Base-by-base conservation (phyloP, 768 basidiomycete species). In the Lentinula raphanica region DNA sequence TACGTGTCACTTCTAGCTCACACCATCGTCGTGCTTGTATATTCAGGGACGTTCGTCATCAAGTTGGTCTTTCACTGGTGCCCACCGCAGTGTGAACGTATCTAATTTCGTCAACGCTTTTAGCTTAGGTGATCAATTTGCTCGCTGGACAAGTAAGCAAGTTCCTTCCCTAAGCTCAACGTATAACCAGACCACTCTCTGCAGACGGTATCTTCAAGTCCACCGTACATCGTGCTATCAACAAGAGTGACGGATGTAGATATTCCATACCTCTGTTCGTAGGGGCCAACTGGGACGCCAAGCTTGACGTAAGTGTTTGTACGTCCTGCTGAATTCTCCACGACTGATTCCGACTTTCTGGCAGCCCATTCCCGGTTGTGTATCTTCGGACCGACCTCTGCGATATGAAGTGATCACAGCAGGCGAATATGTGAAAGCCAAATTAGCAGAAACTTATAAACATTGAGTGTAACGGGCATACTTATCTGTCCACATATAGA, bases 241-340 rank as follows among this genome's bases (percentile, higher is more conserved):
- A 94, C 63, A 77, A 84, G 42, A 84, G 83, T 23, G 88, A 90
- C 3, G 72, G 77, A 28, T 73, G 76, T 19, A 80, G 94, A 25
- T 94, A 90, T 69, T 92, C 91, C 0, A 90, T 94, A 21, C 93
- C 94, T 0, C 74, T 94, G 27, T 96, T 97, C 74, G 94, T 94
- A 62, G 93, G 94, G 2, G 88, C 86, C 12, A 91, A 95, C 67
- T 93, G 94, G 66, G 82, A 94, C 61, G 90, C 94, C 4, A 75
- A 73, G 55, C 76, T 96, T 1, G 86, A 91, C 80, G 91, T 91
- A 58, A 7, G 79, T 63, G 38, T 51, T 54, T 46, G 35, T 54
- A 39, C 23, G 28, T 56, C 27, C 35, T 12, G n/a, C n/a, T n/a
- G n/a, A n/a, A n/a, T n/a, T n/a, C n/a, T n/a, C n/a, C n/a, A 9